These are phyloP conservation scores for Saturnispora halmiae DNA, from an alignment of 805 yeast genomes.

Conservation along the genomic window DNA sequence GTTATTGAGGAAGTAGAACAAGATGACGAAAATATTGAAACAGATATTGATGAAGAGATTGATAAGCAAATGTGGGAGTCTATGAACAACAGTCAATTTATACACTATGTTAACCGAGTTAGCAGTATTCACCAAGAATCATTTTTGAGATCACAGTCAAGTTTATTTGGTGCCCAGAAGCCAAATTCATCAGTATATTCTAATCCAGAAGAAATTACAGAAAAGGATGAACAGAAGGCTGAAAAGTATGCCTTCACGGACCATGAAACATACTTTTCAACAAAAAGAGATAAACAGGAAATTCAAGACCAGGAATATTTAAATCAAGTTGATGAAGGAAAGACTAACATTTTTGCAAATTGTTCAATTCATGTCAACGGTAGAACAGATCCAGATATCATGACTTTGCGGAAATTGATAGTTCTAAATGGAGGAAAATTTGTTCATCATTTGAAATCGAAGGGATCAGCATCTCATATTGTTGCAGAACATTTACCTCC, in stretches of 20 bases:
- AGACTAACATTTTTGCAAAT: constrained; percentile 44
- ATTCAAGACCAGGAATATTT: constrained; percentile 41
- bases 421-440: constrained; percentile 75
- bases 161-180: constrained; percentile 1
- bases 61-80: constrained; percentile 25
- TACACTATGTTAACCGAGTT: constrained; percentile 28
- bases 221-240: constrained; percentile 12
- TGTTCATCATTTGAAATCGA: constrained; percentile 56
- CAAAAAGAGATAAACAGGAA: constrained; percentile 57
- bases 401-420: constrained; percentile 60
- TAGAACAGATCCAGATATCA: constrained; percentile 71
- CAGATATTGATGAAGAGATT: constrained; percentile 10
- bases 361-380: constrained; percentile 82
- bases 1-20: background rate
- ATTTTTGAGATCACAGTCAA: background rate
- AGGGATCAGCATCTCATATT: constrained; percentile 74
- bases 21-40: constrained; percentile 4
- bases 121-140: constrained; percentile 5
- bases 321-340: constrained; percentile 39
- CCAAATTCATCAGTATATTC: constrained; percentile 1
- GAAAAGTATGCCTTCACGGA: constrained; percentile 50
- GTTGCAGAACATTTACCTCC: constrained; percentile 75
- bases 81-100: constrained; percentile 32
- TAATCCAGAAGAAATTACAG: constrained; percentile 7
- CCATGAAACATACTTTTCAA: constrained; percentile 52